These are phyloP conservation scores for Amanita rimosa DNA, from an alignment of 768 basidiomycete genomes.

Conservation along the genomic window DNA sequence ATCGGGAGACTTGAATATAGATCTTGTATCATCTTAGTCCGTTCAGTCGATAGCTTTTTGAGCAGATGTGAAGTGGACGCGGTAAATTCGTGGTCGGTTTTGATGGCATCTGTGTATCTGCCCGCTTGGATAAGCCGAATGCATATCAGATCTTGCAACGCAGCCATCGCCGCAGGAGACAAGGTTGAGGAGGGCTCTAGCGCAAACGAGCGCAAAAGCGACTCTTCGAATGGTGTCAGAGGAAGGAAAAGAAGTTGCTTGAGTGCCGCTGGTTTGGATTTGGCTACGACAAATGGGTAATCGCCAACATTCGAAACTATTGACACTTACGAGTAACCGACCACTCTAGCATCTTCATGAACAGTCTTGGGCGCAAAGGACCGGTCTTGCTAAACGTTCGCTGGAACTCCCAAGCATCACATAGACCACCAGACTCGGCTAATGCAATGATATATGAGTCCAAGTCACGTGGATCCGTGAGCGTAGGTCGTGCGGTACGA, in stretches of 20 bases:
- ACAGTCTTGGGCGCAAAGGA: slow-evolving; percentile 39
- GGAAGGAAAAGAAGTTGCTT: slow-evolving; percentile 56
- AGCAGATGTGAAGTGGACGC: slow-evolving; percentile 28
- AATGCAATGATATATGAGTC: slow-evolving; percentile 61
- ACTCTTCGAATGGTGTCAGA: slow-evolving; percentile 53
- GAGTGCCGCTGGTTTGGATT: slow-evolving; percentile 45
- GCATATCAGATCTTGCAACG: slow-evolving; percentile 70
- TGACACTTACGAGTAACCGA: slow-evolving; percentile 50
- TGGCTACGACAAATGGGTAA: slow-evolving; percentile 25
- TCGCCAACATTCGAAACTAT: not conserved
- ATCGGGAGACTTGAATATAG: slow-evolving; percentile 51
- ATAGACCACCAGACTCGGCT: slow-evolving; percentile 41
- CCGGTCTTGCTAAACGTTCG: slow-evolving; percentile 54
- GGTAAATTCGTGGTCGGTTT: slow-evolving; percentile 56
- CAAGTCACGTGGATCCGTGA: slow-evolving; percentile 60
- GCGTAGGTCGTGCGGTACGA: slow-evolving; percentile 60
- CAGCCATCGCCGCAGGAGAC: slow-evolving; percentile 36
- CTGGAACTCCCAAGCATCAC: slow-evolving; percentile 70
- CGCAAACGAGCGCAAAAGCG: slow-evolving; percentile 44
- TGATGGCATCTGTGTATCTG: slow-evolving; percentile 60
- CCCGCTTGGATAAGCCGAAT: slow-evolving; percentile 69
- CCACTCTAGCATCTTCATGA: slow-evolving; percentile 56
- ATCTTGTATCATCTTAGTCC: slow-evolving; percentile 62
- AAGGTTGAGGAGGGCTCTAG: slow-evolving; percentile 40
- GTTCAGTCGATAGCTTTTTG: slow-evolving; percentile 32